Conservation (phyloP, 2,329 filamentous ascomycete species). For the Fusarium sp. region DNA sequence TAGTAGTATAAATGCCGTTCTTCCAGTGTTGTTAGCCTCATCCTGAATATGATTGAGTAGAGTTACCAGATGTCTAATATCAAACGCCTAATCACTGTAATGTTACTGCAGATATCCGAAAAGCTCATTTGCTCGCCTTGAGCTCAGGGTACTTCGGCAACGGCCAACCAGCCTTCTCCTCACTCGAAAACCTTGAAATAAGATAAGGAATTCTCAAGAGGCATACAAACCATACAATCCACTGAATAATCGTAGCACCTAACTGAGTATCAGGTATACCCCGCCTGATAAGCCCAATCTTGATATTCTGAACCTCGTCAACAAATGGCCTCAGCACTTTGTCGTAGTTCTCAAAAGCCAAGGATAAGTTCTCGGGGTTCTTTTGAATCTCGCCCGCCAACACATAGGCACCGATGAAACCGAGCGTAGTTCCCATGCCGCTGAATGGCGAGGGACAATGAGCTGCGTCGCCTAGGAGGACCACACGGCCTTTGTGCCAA, state of each 20-base stretch:
- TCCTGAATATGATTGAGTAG: not conserved
- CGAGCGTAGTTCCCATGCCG: constrained; percentile 20
- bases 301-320: constrained; percentile 20
- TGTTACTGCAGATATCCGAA: no score
- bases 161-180: constrained; percentile 21
- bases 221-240: constrained; percentile 22
- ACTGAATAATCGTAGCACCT: constrained; percentile 17
- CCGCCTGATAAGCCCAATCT: not conserved
- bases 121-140: not conserved
- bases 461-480: constrained; percentile 17
- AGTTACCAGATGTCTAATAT: not conserved
- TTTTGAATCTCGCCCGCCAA: constrained; percentile 23
- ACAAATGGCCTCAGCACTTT: constrained; percentile 13
- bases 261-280: constrained; percentile 9
- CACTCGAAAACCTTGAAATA: constrained; percentile 19
- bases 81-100: fast-evolving
- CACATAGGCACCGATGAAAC: constrained; percentile 25
- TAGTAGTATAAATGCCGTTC: not conserved
- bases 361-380: not conserved
- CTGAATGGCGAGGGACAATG: constrained; percentile 25
- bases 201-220: constrained; percentile 9
- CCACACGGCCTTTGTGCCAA: constrained; percentile 14
- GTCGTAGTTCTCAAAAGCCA: constrained; percentile 26
- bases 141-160: constrained; percentile 22
- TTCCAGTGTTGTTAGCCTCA: not conserved